Percentiles rank a stretch among this genome's conserved stretches.
Evolutionary conservation across 345 rosid species (phyloP).

Genomic region (Cardamine resedifolia): DNA sequence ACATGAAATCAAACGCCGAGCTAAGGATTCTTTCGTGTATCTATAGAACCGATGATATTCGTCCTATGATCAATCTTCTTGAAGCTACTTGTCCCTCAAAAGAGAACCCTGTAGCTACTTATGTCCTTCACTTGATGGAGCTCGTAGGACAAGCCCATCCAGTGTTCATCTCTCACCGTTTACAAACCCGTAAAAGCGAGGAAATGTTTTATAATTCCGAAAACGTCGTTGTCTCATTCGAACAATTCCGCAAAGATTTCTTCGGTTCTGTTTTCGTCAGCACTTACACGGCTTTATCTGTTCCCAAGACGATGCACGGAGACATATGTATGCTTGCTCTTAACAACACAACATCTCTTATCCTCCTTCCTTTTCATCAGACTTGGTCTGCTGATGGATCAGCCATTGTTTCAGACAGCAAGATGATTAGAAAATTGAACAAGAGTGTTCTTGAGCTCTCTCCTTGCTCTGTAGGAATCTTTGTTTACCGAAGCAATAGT

Average conservation of each 20-base stretch:
- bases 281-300: constrained; percentile 42
- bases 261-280: constrained; percentile 30
- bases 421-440: constrained; percentile 33
- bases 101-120: constrained; percentile 28
- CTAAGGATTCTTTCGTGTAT: constrained; percentile 50
- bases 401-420: constrained; percentile 37
- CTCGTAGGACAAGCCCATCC: constrained; percentile 36
- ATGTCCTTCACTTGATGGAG: constrained; percentile 36
- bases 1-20: constrained; percentile 36
- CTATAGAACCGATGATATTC: constrained; percentile 44
- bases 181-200: constrained; percentile 29
- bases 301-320: constrained; percentile 42
- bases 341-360: constrained; percentile 38
- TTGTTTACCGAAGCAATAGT: constrained; percentile 28
- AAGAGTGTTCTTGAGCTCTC: constrained; percentile 40
- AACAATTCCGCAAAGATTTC: constrained; percentile 25
- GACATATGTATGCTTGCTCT: constrained; percentile 48
- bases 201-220: constrained; percentile 22
- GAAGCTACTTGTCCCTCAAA: constrained; percentile 29
- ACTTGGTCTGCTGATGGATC: constrained; percentile 40
- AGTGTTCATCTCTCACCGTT: constrained; percentile 33
- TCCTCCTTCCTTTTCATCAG: constrained; percentile 47
- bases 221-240: constrained; percentile 30
- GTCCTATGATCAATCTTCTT: constrained; percentile 38
- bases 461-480: constrained; percentile 49